Evolutionary conservation across 73 alveolate species (phyloP).

Genomic region (Paramecium primaurelia): DNA sequence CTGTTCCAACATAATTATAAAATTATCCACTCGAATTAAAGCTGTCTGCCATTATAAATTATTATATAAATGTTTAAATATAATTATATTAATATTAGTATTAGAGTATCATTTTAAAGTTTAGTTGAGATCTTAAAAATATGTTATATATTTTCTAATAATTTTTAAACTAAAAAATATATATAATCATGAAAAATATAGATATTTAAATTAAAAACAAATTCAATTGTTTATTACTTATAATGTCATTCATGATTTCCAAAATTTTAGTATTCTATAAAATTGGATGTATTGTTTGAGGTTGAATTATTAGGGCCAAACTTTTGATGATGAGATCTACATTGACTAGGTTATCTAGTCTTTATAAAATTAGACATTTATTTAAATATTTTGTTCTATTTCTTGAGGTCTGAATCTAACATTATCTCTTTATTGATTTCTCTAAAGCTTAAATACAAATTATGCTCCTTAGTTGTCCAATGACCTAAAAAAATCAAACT

Average conservation of each 20-base stretch:
- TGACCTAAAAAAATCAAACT: neutral
- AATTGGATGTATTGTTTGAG: neutral
- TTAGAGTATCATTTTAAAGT: neutral
- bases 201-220: neutral
- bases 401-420: neutral
- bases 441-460: neutral
- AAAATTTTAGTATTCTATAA: neutral
- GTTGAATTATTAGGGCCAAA: neutral
- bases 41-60: conserved; percentile 28
- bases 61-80: neutral
- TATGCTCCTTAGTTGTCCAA: conserved; percentile 33
- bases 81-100: neutral
- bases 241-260: neutral
- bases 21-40: conserved; percentile 39
- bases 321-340: conserved; percentile 26
- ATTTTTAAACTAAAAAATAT: neutral
- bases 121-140: neutral
- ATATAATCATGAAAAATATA: neutral
- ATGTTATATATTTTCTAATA: neutral
- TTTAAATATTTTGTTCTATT: neutral
- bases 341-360: neutral
- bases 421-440: neutral
- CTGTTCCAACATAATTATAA: conserved; percentile 8
- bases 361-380: neutral
- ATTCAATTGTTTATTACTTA: neutral